phyloP scores from a whole-genome alignment of 2,329 filamentous ascomycete species.

The Sporothrix euskadiensis region DNA sequence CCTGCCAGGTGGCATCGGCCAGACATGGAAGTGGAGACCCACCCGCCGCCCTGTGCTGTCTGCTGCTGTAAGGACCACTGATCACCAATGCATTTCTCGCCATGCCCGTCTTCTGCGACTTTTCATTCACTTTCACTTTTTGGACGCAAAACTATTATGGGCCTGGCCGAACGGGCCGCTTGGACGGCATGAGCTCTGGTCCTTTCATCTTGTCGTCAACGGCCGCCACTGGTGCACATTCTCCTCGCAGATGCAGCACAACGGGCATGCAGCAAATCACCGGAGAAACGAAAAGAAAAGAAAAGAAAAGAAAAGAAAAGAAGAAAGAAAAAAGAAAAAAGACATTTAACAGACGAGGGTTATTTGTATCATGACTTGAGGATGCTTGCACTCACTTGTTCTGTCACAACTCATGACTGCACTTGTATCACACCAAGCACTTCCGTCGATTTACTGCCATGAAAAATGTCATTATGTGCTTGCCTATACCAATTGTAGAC shows the following conservation, averaged over 20 bases:
- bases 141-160: neutral
- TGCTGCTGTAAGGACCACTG: neutral
- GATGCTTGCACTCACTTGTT: neutral
- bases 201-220: constrained; percentile 11
- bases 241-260: neutral
- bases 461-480: neutral
- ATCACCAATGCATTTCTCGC: constrained; percentile 19
- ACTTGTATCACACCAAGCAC: neutral
- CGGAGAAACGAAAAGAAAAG: neutral
- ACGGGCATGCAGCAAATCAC: constrained; percentile 19
- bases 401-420: neutral
- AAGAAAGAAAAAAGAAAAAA: neutral
- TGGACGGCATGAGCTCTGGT: constrained; percentile 11
- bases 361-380: neutral
- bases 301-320: neutral
- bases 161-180: neutral
- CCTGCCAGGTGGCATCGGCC: constrained; percentile 25
- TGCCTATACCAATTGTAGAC: neutral
- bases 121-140: neutral
- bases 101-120: neutral
- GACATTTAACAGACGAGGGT: neutral
- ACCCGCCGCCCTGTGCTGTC: neutral
- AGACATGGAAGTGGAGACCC: constrained; percentile 18
- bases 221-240: constrained; percentile 9
- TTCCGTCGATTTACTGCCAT: neutral